A percentile compares a stretch with the other conserved stretches of the same genome.
Conservation (phyloP, 1,139 yeast genomes). For the Hyphopichia burtonii region DNA sequence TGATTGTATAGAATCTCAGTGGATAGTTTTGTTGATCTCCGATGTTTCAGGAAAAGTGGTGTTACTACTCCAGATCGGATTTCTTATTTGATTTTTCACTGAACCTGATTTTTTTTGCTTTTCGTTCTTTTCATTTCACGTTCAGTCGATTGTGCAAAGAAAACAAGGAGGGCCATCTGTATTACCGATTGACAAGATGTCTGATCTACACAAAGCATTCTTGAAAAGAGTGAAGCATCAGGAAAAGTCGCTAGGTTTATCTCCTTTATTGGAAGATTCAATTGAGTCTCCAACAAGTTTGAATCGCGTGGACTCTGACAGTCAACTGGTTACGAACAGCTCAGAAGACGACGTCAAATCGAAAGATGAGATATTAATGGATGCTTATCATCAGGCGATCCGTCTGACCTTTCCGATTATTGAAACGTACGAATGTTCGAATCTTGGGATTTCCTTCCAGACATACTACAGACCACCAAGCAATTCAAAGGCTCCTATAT, state of each 20-base stretch:
- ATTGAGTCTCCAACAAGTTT: not conserved
- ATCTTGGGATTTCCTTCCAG: conserved; percentile 31
- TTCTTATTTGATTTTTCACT: no score
- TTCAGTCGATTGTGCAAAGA: no score
- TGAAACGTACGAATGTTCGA: conserved; percentile 5
- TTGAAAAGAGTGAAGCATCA: conserved; percentile 38
- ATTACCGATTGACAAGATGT: conserved; percentile 22
- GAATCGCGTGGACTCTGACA: not conserved
- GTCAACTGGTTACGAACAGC: no score
- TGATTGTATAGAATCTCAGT: no score
- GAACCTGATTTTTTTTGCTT: no score
- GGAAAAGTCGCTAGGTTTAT: conserved; percentile 37
- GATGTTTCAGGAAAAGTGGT: no score
- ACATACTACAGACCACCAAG: conserved; percentile 62
- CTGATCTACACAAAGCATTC: conserved; percentile 42
- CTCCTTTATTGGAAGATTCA: conserved; percentile 28
- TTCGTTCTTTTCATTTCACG: no score
- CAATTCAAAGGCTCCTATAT: conserved; percentile 46
- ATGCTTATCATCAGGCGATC: conserved; percentile 3
- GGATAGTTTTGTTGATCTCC: no score
- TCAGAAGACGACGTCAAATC: no score
- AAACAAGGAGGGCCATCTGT: no score
- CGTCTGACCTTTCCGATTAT: conserved; percentile 11
- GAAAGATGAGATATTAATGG: not conserved
- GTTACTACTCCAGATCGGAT: no score